Conservation (phyloP, 1,284 basidiomycete genomes). For the Ganoderma resinaceum region DNA sequence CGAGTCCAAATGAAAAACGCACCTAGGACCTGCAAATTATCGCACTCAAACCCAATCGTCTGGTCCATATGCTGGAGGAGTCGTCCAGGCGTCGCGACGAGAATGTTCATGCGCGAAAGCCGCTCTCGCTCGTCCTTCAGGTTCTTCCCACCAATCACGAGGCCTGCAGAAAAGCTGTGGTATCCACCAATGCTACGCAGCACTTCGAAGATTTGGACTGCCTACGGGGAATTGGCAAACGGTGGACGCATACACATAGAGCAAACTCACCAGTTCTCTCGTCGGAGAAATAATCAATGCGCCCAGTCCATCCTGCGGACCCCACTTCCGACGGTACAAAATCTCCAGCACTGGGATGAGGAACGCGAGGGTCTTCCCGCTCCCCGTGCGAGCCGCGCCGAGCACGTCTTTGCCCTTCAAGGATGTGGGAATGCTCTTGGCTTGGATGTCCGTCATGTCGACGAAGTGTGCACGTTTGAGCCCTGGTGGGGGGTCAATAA, state of each 20-base stretch:
- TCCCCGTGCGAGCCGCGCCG: slow-evolving; percentile 82
- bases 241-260: background rate
- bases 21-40: slow-evolving; percentile 93
- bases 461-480: slow-evolving; percentile 84
- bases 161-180: slow-evolving; percentile 5
- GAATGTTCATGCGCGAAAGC: slow-evolving; percentile 93
- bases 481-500: slow-evolving; percentile 50
- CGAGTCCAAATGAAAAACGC: slow-evolving; percentile 38
- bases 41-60: slow-evolving; percentile 93
- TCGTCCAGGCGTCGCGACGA: slow-evolving; percentile 96
- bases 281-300: slow-evolving; percentile 96
- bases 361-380: slow-evolving; percentile 83
- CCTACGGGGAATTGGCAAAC: slow-evolving; percentile 51
- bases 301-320: slow-evolving; percentile 85
- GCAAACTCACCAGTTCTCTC: slow-evolving; percentile 80
- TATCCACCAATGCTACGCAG: slow-evolving; percentile 4
- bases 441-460: slow-evolving; percentile 87
- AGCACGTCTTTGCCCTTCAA: slow-evolving; percentile 76
- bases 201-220: slow-evolving; percentile 91
- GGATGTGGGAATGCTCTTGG: slow-evolving; percentile 66
- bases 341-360: slow-evolving; percentile 81
- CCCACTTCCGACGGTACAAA: slow-evolving; percentile 80
- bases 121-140: slow-evolving; percentile 69
- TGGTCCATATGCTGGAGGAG: slow-evolving; percentile 98
- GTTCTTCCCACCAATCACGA: slow-evolving; percentile 54